phyloP scores from a whole-genome alignment of 2,329 filamentous ascomycete species.

The Macrophomina phaseolina region DNA sequence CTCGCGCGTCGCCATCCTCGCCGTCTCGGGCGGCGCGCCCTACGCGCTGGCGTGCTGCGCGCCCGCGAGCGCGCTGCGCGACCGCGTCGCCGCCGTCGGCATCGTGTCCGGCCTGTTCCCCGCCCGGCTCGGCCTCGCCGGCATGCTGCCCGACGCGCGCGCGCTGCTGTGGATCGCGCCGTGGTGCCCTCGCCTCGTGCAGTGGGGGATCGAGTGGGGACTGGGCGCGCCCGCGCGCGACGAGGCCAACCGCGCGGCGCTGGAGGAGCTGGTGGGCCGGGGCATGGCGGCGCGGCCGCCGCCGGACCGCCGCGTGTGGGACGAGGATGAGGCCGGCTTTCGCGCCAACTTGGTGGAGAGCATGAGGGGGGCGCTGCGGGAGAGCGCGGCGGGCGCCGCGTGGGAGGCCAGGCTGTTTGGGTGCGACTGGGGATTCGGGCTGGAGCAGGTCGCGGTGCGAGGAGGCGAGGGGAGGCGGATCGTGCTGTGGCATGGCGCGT shows the following conservation, averaged over 20 bases:
- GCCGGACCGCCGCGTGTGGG: slow-evolving; percentile 34
- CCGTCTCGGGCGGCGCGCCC: slow-evolving; percentile 31
- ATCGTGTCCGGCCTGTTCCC: slow-evolving; percentile 39
- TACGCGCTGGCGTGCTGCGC: slow-evolving; percentile 30
- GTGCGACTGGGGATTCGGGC: slow-evolving; percentile 41
- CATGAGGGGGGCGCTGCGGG: slow-evolving; percentile 36
- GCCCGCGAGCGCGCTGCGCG: slow-evolving; percentile 32
- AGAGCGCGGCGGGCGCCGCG: slow-evolving; percentile 37
- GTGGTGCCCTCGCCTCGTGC: slow-evolving; percentile 31
- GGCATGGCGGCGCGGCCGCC: slow-evolving; percentile 33
- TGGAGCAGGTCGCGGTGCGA: slow-evolving; percentile 34
- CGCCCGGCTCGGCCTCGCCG: slow-evolving; percentile 34
- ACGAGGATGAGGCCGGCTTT: slow-evolving; percentile 31
- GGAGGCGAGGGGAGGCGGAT: slow-evolving; percentile 33
- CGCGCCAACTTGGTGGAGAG: slow-evolving; percentile 37
- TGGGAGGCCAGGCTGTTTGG: slow-evolving; percentile 40
- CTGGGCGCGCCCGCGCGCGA: slow-evolving; percentile 31
- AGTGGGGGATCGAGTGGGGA: slow-evolving; percentile 32
- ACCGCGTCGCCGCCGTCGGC: slow-evolving; percentile 35
- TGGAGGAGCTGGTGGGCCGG: slow-evolving; percentile 36
- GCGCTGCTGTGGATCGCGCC: slow-evolving; percentile 37
- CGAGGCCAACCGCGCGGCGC: background rate
- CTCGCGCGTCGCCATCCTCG: slow-evolving; percentile 30
- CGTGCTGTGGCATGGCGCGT: slow-evolving; percentile 42
- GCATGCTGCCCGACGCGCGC: slow-evolving; percentile 36